Evolutionary conservation across 257 asterid species (phyloP).

Genomic region (Echium plantagineum): DNA sequence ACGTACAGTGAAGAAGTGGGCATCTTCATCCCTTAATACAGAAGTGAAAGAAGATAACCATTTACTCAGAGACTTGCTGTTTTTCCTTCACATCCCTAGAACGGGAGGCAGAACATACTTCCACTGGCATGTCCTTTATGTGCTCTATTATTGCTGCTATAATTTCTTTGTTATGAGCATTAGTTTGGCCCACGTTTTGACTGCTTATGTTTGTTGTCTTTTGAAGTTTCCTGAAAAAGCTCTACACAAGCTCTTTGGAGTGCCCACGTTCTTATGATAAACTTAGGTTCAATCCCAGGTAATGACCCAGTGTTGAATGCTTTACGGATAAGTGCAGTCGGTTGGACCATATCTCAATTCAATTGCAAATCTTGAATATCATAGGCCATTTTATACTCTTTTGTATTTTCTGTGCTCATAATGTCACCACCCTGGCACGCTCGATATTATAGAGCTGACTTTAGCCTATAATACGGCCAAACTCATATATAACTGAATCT

Average conservation of each 20-base stretch:
- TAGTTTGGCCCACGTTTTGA: background rate
- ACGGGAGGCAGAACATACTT: conserved; percentile 94
- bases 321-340: too few relatives aligned
- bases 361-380: too few relatives aligned
- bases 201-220: conserved; percentile 7
- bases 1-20: conserved; percentile 67
- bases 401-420: too few relatives aligned
- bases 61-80: conserved; percentile 65
- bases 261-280: conserved; percentile 96
- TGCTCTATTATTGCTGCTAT: background rate
- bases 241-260: conserved; percentile 53
- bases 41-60: conserved; percentile 56
- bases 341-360: too few relatives aligned
- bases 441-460: too few relatives aligned
- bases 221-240: conserved; percentile 75
- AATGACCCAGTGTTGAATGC: conserved; percentile 6
- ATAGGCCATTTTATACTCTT: too few relatives aligned
- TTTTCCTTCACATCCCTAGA: conserved; percentile 94
- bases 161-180: background rate
- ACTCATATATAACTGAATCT: too few relatives aligned
- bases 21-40: conserved; percentile 49
- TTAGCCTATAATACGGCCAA: too few relatives aligned
- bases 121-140: conserved; percentile 50
- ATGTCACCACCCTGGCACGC: too few relatives aligned
- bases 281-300: conserved; percentile 86